Conservation (phyloP, 1,284 basidiomycete genomes). For the Golubevia pallescens region DNA sequence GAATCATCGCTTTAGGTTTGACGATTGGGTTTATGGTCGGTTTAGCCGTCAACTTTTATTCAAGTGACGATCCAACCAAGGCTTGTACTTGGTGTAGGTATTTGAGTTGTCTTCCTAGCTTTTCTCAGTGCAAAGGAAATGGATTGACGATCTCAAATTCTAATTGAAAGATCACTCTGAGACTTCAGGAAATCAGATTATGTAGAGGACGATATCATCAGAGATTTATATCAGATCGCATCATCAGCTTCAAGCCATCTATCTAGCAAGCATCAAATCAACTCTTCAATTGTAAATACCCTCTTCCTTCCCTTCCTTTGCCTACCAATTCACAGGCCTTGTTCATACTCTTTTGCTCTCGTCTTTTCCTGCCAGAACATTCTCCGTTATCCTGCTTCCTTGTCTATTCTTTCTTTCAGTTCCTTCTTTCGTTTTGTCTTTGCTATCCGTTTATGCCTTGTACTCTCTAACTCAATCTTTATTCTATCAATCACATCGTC, state of each 20-base stretch:
- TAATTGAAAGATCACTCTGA: not conserved
- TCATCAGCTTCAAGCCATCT: too few species aligned
- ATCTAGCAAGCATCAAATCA: too few species aligned
- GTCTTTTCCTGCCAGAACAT: not conserved
- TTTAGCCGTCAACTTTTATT: constrained; percentile 50
- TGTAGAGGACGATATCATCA: too few species aligned
- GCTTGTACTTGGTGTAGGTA: constrained; percentile 58
- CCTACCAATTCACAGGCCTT: too few species aligned
- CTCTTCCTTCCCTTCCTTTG: too few species aligned
- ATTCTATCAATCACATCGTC: too few species aligned
- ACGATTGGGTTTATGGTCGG: constrained; percentile 48
- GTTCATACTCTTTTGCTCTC: too few species aligned
- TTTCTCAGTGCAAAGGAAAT: constrained; percentile 39
- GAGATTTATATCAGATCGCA: too few species aligned
- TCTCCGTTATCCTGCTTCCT: constrained; percentile 1
- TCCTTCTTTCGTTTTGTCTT: too few species aligned
- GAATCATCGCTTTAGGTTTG: constrained; percentile 34
- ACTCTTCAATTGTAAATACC: too few species aligned
- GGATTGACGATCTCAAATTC: constrained; percentile 27
- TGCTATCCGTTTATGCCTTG: too few species aligned
- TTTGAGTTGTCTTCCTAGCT: constrained; percentile 2
- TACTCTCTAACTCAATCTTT: too few species aligned
- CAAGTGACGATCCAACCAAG: constrained; percentile 40
- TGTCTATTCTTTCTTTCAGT: not conserved
- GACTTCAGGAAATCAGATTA: not conserved